These are phyloP conservation scores for Anthostomella pinea DNA, from an alignment of 2,329 filamentous ascomycete genomes.

Conservation along the genomic window DNA sequence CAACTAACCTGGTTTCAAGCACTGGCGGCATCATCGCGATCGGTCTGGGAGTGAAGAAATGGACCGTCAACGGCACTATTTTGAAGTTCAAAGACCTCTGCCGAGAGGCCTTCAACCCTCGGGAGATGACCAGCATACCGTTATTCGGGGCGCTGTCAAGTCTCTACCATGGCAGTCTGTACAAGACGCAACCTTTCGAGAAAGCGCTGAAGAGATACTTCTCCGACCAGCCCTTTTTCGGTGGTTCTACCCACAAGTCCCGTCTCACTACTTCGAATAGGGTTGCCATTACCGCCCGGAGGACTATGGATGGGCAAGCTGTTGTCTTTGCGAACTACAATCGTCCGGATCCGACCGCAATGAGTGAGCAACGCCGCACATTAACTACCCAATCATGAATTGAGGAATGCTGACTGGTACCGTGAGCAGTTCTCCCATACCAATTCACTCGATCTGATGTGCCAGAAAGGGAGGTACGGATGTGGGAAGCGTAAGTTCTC, in stretches of 20 bases:
- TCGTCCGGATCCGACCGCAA: slow-evolving; percentile 24
- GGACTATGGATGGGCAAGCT: slow-evolving; percentile 20
- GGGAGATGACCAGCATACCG: slow-evolving; percentile 29
- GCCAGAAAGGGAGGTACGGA: slow-evolving; percentile 27
- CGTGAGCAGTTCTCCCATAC: slow-evolving; percentile 24
- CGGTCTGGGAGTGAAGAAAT: slow-evolving; percentile 32
- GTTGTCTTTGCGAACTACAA: slow-evolving; percentile 34
- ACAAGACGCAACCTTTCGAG: slow-evolving; percentile 30
- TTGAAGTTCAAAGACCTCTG: slow-evolving; percentile 32
- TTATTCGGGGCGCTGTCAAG: slow-evolving; percentile 28
- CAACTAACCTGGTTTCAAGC: slow-evolving; percentile 11
- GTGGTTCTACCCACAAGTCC: slow-evolving; percentile 25
- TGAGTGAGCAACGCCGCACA: slow-evolving; percentile 18
- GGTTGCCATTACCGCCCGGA: slow-evolving; percentile 29
- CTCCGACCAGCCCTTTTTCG: slow-evolving; percentile 31
- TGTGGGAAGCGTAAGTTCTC: slow-evolving; percentile 32
- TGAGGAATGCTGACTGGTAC: slow-evolving; percentile 2
- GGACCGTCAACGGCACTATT: slow-evolving; percentile 28
- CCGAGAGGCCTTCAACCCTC: slow-evolving; percentile 26
- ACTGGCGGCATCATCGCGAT: slow-evolving; percentile 31
- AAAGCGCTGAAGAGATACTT: slow-evolving; percentile 27
- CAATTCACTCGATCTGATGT: slow-evolving; percentile 27
- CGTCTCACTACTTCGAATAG: slow-evolving; percentile 22
- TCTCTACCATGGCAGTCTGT: slow-evolving; percentile 31
- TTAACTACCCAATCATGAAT: too few relatives aligned